Conservation (phyloP, 2,329 filamentous ascomycete genomes). For the Ilyonectria robusta region DNA sequence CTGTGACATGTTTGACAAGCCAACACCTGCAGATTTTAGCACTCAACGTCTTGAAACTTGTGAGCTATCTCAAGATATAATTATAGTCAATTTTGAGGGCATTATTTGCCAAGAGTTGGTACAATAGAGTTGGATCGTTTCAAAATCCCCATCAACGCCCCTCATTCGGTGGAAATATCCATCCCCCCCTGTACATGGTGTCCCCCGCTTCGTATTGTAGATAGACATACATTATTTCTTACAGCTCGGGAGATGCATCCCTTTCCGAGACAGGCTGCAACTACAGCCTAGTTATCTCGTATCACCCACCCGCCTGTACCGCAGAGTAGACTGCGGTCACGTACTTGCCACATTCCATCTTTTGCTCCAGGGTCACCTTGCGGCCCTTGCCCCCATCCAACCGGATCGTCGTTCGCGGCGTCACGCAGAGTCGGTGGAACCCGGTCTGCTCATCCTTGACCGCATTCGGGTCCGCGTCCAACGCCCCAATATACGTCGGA, state of each 20-base stretch:
- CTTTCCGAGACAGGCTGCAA: slow-evolving; percentile 15
- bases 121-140: slow-evolving; percentile 35
- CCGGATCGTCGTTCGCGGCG: slow-evolving; percentile 79
- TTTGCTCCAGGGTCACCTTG: slow-evolving; percentile 85
- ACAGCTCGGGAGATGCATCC: slow-evolving; percentile 12
- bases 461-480: slow-evolving; percentile 75
- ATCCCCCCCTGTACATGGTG: neutral
- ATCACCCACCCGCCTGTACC: slow-evolving; percentile 52
- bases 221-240: slow-evolving; percentile 34
- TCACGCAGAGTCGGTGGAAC: slow-evolving; percentile 83
- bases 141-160: slow-evolving; percentile 35
- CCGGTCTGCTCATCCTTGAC: slow-evolving; percentile 73
- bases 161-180: slow-evolving; percentile 19
- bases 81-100: slow-evolving; percentile 29
- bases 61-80: neutral
- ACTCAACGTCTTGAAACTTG: neutral
- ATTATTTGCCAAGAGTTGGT: slow-evolving; percentile 24
- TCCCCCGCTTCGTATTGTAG: slow-evolving; percentile 10
- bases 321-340: slow-evolving; percentile 88
- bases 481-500: slow-evolving; percentile 83
- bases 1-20: slow-evolving; percentile 7
- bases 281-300: neutral
- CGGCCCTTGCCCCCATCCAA: slow-evolving; percentile 73
- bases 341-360: slow-evolving; percentile 86
- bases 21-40: neutral